phyloP scores from a whole-genome alignment of 176 grass and related monocot species.

The Cymbopogon citratus region DNA sequence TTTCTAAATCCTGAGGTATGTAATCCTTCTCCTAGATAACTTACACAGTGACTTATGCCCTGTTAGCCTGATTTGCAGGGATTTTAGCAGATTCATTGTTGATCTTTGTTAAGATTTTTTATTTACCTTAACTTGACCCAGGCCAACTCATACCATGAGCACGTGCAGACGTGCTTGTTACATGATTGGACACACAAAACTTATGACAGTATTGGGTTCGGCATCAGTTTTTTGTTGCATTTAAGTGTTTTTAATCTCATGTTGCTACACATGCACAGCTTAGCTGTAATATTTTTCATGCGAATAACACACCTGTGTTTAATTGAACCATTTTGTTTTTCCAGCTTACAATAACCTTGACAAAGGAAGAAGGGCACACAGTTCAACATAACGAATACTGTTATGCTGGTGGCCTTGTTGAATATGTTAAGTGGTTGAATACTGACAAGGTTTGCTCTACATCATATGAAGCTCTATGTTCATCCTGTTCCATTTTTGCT shows the following conservation, averaged over 20 bases:
- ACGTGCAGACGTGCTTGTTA: background rate
- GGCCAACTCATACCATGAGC: background rate
- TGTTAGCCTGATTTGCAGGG: background rate
- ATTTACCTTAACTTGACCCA: background rate
- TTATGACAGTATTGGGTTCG: background rate
- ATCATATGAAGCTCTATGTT: slow-evolving; percentile 17
- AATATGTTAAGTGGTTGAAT: slow-evolving; percentile 99
- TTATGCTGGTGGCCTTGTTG: slow-evolving; percentile 89
- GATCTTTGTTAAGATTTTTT: background rate
- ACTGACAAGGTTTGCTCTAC: slow-evolving; percentile 70
- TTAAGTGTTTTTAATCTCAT: background rate
- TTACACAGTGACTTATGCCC: background rate
- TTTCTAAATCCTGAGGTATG: slow-evolving; percentile 95
- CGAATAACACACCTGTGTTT: slow-evolving; percentile 1
- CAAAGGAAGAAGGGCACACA: slow-evolving; percentile 60
- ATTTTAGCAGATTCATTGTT: slow-evolving; percentile 5
- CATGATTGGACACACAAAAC: background rate
- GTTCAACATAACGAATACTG: slow-evolving; percentile 77
- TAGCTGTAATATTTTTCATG: slow-evolving; percentile 3
- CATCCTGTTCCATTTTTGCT: slow-evolving; percentile 10
- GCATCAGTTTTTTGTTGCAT: slow-evolving; percentile 10
- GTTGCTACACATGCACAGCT: background rate
- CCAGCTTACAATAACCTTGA: slow-evolving; percentile 85
- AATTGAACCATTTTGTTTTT: slow-evolving; percentile 22
- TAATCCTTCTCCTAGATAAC: background rate